Evolutionary conservation across 257 asterid species (phyloP), one percentile per base, ranked within the genome.

Genomic region (Pogostemon cablin): DNA sequence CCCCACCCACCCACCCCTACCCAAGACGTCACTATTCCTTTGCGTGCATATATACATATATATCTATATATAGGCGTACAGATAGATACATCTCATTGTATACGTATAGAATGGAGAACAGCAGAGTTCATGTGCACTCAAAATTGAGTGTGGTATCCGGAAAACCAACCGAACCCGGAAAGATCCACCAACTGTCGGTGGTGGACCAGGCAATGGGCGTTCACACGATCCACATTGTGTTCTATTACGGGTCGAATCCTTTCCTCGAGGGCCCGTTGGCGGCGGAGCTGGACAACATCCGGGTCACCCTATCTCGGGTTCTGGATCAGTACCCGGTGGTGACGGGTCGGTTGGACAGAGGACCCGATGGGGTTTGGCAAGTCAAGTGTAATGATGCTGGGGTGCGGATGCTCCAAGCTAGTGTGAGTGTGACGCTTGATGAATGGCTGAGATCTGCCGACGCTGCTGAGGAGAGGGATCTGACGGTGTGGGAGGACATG

Each of bases 351-450:
- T 67, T 88, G 90, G 64, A 65, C 83, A 76, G 80, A 9, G 86
- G 62, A 4, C 68, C 54, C 46, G 77, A 80, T 6, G 79, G 77
- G 3, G 74, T 66, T 2, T 83, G 90, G 88, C 56, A 35, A 12
- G 79, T 88, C 34, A 88, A 82, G 86, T 82, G 86, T 78, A 86
- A 80, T 12, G 95, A 86, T 60, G 95, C 95, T 15, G 92, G 95
- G 11, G 85, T 88, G 1, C 71, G 95, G 75, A 81, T 81, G 82
- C 48, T 88, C 6, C 78, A 76, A 56, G 92, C 95, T 1, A 61
- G 60, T 0, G 95, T 86, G 10, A 41, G 52, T 2, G 61, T 54
- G n/a, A 69, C 83, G n/a, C 17, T 88, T 42, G 88, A 84, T 71
- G 92, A 88, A 34, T 88, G 90, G 92, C 81, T 88, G 66, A 69